These are phyloP conservation scores for Microdochium trichocladiopsis DNA, from an alignment of 2,329 filamentous ascomycete genomes.

Conservation along the genomic window DNA sequence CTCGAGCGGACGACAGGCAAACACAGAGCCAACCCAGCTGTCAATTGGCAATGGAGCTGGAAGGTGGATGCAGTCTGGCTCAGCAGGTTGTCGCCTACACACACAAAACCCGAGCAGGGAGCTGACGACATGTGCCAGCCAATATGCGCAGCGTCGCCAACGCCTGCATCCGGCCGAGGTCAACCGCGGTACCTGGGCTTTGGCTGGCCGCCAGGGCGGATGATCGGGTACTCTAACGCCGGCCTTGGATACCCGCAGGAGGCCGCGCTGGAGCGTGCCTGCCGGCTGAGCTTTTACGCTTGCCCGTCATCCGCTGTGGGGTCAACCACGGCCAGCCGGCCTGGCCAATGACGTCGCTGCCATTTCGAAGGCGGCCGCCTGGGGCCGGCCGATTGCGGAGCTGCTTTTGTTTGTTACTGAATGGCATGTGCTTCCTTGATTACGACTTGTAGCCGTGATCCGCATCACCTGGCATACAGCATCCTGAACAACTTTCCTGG, in stretches of 20 bases:
- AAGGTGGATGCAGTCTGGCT: neutral
- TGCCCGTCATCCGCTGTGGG: too few relatives aligned
- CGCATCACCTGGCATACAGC: too few relatives aligned
- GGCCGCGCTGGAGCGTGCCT: neutral
- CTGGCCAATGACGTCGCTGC: neutral
- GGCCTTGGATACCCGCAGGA: neutral
- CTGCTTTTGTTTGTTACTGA: neutral
- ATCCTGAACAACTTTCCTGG: too few relatives aligned
- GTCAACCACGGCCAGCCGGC: too few relatives aligned
- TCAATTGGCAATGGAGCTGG: neutral
- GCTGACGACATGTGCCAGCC: neutral
- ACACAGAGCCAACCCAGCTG: too few relatives aligned
- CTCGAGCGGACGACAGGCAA: neutral
- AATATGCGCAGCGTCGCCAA: too few relatives aligned
- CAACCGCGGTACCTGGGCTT: neutral
- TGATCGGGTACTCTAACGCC: neutral
- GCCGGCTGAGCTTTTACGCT: neutral
- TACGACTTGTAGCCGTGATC: too few relatives aligned
- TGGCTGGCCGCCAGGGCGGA: neutral
- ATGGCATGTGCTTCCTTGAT: too few relatives aligned
- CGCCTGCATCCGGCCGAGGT: neutral
- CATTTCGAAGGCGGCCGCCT: neutral
- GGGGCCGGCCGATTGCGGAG: neutral
- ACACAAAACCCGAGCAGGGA: neutral
- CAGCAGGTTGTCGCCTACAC: neutral